phyloP scores from a whole-genome alignment of 1,284 basidiomycete species.

The Acaromyces ingoldii region DNA sequence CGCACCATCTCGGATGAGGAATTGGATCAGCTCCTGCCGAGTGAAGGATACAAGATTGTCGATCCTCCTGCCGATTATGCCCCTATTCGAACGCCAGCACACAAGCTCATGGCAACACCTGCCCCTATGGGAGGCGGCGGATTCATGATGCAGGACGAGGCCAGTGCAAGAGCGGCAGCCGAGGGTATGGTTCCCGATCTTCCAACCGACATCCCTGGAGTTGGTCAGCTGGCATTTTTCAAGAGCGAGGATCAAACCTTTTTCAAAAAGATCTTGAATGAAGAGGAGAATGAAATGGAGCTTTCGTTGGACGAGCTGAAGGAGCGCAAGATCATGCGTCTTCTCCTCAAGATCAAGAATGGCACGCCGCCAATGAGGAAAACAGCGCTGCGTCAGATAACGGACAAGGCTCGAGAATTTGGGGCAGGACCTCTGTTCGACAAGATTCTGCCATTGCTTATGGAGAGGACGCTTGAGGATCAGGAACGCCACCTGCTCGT shows the following conservation, averaged over 20 bases:
- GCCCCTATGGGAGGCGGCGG: conserved; percentile 65
- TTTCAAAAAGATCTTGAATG: conserved; percentile 91
- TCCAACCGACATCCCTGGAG: conserved; percentile 97
- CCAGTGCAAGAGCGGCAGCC: conserved; percentile 75
- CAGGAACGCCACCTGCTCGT: conserved; percentile 97
- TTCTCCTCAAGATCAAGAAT: conserved; percentile 99
- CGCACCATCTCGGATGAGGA: conserved; percentile 92
- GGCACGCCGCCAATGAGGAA: conserved; percentile 97
- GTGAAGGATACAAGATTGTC: conserved; percentile 82
- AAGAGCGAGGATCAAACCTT: conserved; percentile 97
- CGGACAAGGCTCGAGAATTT: conserved; percentile 98
- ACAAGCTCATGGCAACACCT: conserved; percentile 62
- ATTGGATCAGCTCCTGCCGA: conserved; percentile 81
- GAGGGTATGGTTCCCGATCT: conserved; percentile 82
- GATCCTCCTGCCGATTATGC: conserved; percentile 91
- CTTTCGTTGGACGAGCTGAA: conserved; percentile 97
- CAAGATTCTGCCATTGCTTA: conserved; percentile 95
- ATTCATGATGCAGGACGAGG: conserved; percentile 93
- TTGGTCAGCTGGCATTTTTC: conserved; percentile 95
- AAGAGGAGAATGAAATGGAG: conserved; percentile 79
- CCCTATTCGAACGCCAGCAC: conserved; percentile 67
- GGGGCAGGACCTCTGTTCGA: conserved; percentile 98
- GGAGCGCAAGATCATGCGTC: conserved; percentile 98
- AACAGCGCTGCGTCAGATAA: conserved; percentile 93
- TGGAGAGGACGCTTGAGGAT: conserved; percentile 98